Base-by-base conservation (phyloP, 1,284 basidiomycete genomes). In the Amylostereum areolatum region DNA sequence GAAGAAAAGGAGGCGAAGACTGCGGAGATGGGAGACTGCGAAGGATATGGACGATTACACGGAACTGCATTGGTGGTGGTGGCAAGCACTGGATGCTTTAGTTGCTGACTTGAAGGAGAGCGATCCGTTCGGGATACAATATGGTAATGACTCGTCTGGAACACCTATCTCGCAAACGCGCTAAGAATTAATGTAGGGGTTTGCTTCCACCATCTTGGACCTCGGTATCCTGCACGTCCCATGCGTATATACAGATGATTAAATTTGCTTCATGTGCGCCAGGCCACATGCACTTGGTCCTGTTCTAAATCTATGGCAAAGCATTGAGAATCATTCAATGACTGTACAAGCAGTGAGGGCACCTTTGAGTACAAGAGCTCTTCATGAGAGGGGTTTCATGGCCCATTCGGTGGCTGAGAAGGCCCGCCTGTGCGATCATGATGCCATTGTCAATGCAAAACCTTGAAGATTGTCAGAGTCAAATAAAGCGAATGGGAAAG, bases 381-480 rank as follows among this genome's bases (percentile, higher is more conserved):
- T 95, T 82, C 37, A 77, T 67, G 32, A 97, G 62, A 2, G 86
- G 78, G 1, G 92, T 97, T 43, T 69, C 68, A 55, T 83, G 77
- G n/a, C 96, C 96, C 93, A 97, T 98, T 5, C 97, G 79, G 66
- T 84, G 92, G 51, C 87, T 85, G 35, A 99, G 74, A 43, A 99
- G 73, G 28, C 96, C 96, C 2, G 97, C 97, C 66, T 99, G 97
- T 1, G 97, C 97, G 50, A 99, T 99, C 97, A 99, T 99, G 62
- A 99, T 96, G 2, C 97, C 97, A 62, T 99, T 99, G 68, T 99
- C 97, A 55, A 99, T 98, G 67, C 96, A 98, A 68, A 97, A 98
- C 49, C 94, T 96, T 57, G 5, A 48, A 12, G 42, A 46, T 28
- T 11, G 25, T 43, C 11, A 44, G 25, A 50, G 12, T 52, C 30